Evolutionary conservation across 768 basidiomycete species (phyloP), one percentile per base, ranked within the genome.

Genomic region (Russula earlei): DNA sequence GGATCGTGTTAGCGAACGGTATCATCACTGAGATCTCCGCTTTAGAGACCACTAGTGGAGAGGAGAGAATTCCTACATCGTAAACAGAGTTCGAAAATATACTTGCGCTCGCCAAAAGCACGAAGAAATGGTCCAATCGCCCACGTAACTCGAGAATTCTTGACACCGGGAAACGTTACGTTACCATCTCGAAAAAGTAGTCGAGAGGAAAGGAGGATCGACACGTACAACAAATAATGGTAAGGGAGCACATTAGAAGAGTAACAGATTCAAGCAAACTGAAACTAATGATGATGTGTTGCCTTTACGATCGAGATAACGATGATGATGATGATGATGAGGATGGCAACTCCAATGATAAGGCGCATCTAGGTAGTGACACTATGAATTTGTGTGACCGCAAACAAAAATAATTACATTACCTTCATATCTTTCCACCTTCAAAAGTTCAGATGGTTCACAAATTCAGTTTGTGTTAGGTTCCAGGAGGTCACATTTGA

Each of bases 381-480:
- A 37, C 10, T 11, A 40, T 56, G 37, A 40, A 52, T 29, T 55
- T 61, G 64, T 22, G 20, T 56, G 6, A 22, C 20, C 8, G 54
- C 14, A 61, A 50, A 64, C 10, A 20, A 49, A 11, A 29, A 34
- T 22, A 48, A 33, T 33, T 24, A 22, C 68, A 76, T 49, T 55
- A 87, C 89, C 85, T 92, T 92, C 89, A 92, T 92, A 69, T 96
- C 93, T 70, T 96, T 94, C 92, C 92, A 94, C 89, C 89, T 91
- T 52, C 5, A 46, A 6, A 29, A 34, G 38, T 52, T 20, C 27
- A 31, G 7, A 37, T 27, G 11, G 40, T 14, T n/a, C 17, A n/a
- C 34, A 20, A 8, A 12, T 41, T 49, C 45, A 36, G 20, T 27
- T 22, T 11, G 33, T 42, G 47, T n/a, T 11, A 25, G 24, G 14